A percentile compares a stretch with the other conserved stretches of the same genome.
These are phyloP conservation scores for Grosmannia penicillata DNA, from an alignment of 2,329 filamentous ascomycete genomes.

Conservation along the genomic window DNA sequence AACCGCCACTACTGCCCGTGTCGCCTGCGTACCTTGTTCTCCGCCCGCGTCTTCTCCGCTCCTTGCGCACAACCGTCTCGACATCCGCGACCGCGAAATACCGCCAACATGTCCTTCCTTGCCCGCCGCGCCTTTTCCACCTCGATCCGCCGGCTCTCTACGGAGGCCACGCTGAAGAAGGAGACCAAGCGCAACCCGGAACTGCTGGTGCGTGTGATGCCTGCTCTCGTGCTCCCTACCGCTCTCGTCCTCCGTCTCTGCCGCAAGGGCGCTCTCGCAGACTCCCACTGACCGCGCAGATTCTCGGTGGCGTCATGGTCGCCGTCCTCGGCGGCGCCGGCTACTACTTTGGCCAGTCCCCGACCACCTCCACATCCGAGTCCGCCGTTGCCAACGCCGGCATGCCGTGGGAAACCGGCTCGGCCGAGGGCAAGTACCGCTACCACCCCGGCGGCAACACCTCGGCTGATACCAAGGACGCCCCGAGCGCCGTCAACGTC, in stretches of 20 bases:
- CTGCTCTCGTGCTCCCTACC: too few relatives aligned
- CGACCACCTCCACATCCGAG: slow-evolving; percentile 76
- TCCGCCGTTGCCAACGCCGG: slow-evolving; percentile 55
- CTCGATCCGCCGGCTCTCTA: slow-evolving; percentile 7
- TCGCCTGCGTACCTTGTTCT: too few relatives aligned
- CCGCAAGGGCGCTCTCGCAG: too few relatives aligned
- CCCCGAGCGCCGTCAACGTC: slow-evolving; percentile 87
- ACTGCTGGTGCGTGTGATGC: slow-evolving; percentile 30
- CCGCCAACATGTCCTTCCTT: slow-evolving; percentile 36
- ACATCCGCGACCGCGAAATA: neutral
- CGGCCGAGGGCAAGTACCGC: slow-evolving; percentile 51
- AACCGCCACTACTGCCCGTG: too few relatives aligned
- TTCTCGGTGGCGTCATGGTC: slow-evolving; percentile 84
- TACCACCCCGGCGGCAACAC: slow-evolving; percentile 79
- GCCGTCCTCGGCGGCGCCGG: slow-evolving; percentile 77
- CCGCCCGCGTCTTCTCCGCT: too few relatives aligned
- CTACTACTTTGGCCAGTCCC: slow-evolving; percentile 77
- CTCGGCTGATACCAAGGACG: slow-evolving; percentile 63
- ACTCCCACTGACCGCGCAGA: slow-evolving; percentile 32
- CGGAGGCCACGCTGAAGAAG: slow-evolving; percentile 34
- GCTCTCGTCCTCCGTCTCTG: too few relatives aligned
- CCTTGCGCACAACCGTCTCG: neutral
- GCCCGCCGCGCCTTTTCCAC: slow-evolving; percentile 34
- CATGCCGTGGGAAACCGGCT: slow-evolving; percentile 81
- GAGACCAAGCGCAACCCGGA: slow-evolving; percentile 42